These are phyloP conservation scores for Beta lomatogona DNA, from an alignment of 179 eudicot genomes.

Conservation along the genomic window DNA sequence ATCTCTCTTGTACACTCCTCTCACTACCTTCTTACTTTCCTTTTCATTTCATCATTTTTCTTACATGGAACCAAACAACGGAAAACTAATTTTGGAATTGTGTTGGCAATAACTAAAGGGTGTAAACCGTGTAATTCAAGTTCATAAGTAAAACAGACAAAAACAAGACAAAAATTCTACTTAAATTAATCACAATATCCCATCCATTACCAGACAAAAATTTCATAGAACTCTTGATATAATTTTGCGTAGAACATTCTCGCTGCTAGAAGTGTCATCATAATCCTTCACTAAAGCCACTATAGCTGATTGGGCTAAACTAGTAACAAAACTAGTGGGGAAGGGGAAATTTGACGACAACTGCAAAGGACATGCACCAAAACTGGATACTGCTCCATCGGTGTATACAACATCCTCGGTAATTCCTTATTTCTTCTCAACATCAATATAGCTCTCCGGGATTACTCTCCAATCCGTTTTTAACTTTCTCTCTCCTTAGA, in stretches of 20 bases:
- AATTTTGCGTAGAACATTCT: slow-evolving; percentile 9
- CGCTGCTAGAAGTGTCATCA: slow-evolving; percentile 4
- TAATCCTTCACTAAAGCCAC: background rate
- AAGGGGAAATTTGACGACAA: background rate
- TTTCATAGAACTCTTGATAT: slow-evolving; percentile 10
- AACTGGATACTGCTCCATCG: slow-evolving; percentile 5
- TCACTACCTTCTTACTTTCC: too few species aligned
- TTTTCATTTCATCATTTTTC: too few species aligned
- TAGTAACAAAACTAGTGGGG: background rate
- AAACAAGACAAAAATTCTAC: background rate
- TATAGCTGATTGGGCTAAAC: background rate
- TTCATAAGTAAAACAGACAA: background rate
- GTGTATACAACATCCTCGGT: slow-evolving; percentile 10
- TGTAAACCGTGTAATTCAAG: too few species aligned
- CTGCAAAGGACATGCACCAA: slow-evolving; percentile 13
- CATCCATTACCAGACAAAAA: slow-evolving; percentile 24
- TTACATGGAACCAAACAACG: too few species aligned
- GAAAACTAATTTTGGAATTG: too few species aligned
- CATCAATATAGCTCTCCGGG: too few species aligned
- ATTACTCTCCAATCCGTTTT: too few species aligned
- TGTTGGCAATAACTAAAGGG: too few species aligned
- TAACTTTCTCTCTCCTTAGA: too few species aligned
- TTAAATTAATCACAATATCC: background rate
- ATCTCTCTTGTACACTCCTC: too few species aligned
- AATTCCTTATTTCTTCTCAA: slow-evolving; percentile 49